Evolutionary conservation across 352 stramenopile genomes (phyloP).

Genomic region (Pythium brassicae): DNA sequence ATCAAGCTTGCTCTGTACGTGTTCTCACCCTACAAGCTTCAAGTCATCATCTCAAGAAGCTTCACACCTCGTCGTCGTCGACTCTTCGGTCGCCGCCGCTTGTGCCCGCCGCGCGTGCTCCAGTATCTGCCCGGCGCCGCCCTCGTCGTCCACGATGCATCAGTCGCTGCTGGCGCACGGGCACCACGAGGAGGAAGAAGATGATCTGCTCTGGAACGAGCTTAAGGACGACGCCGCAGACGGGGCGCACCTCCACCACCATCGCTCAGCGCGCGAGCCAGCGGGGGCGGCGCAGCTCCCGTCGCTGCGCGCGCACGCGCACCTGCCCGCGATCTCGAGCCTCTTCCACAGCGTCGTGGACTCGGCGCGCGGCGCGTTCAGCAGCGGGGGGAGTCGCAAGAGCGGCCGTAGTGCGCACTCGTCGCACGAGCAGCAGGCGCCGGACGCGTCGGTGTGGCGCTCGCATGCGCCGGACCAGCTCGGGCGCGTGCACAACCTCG

Average conservation of each 20-base stretch:
- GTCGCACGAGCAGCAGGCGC: constrained; percentile 12
- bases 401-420: no score
- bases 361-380: constrained; percentile 41
- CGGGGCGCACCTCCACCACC: constrained; percentile 1
- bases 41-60: not conserved
- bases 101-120: no score
- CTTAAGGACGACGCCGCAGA: constrained; percentile 47
- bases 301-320: constrained; percentile 60
- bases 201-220: constrained; percentile 80
- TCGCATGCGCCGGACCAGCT: constrained; percentile 61
- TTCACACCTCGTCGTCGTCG: no score
- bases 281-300: constrained; percentile 25
- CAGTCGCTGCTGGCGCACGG: constrained; percentile 52
- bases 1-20: not conserved
- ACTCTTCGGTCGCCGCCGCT: not conserved
- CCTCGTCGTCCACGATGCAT: constrained; percentile 31
- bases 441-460: not conserved
- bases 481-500: constrained; percentile 79
- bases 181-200: constrained; percentile 42
- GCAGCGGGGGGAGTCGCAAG: constrained; percentile 2
- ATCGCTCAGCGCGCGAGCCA: not conserved
- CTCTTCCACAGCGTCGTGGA: constrained; percentile 67
- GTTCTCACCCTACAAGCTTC: not conserved
- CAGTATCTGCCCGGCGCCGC: no score
- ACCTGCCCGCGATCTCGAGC: constrained; percentile 74